Evolutionary conservation across 371 early-diverging fungal species (phyloP), one percentile per base, ranked within the genome.

Genomic region (Catenaria anguillulae): DNA sequence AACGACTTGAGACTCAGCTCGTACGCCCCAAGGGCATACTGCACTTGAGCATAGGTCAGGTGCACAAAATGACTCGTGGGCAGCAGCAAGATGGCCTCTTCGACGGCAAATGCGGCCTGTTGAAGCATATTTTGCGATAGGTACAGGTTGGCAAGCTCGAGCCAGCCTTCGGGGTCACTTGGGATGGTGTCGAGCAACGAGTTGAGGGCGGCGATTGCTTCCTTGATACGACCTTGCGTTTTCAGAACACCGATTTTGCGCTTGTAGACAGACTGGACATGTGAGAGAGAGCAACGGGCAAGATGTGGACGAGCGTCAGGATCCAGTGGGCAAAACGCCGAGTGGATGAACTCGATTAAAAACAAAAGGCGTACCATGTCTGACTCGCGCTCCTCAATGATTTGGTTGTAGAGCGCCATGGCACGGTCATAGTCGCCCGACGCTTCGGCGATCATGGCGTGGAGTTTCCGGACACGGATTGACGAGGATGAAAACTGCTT

Each of bases 141-240:
- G 69, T 95, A 93, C 55, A 84, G 68, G 48, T 79, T 71, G 15
- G 85, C 78, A 35, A 95, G 76, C 63, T 92, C 86, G 0, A 85
- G 65, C 96, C 96, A 95, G 3, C 79, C 88, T 68, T 93, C 93
- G 63, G 78, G 73, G 68, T 95, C 95, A 45, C 83, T 84, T 43
- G 80, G 83, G 66, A 86, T 85, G 26, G 80, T 79, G 69, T 92
- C 92, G 60, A 93, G 68, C 62, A 89, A 88, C 40, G 75, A 68
- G 52, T 80, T 78, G 35, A 93, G 72, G 5, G 78, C 79, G 26
- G 74, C 76, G 61, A 92, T 87, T 35, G 92, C 88, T n/a, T 86
- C 83, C n/a, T 65, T 33, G 1, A 70, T 65, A 60, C 84, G 75
- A 37, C 84, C 86, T 60, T 75, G 76, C 17, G 84, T 66, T 55